These are phyloP conservation scores for Candida insectorum DNA, from an alignment of 805 yeast genomes.

Conservation along the genomic window DNA sequence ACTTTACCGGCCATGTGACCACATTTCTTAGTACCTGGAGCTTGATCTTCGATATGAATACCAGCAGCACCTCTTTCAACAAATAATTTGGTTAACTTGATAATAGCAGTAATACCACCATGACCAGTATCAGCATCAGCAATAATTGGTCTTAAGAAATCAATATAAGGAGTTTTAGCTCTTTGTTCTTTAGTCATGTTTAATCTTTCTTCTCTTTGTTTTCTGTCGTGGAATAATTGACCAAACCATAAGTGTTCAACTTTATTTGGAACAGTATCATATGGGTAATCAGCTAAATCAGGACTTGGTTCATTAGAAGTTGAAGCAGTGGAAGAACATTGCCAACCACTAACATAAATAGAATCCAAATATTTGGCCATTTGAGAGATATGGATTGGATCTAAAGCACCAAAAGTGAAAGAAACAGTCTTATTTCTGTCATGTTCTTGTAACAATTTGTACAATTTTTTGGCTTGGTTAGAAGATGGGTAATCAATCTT, in stretches of 20 bases:
- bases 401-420: constrained; percentile 92
- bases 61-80: constrained; percentile 99
- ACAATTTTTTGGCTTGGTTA: constrained; percentile 79
- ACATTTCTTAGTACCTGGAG: constrained; percentile 97
- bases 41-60: constrained; percentile 97
- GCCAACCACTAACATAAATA: constrained; percentile 97
- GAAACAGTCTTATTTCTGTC: constrained; percentile 70
- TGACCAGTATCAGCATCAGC: constrained; percentile 99
- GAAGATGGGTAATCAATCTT: constrained; percentile 75
- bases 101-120: constrained; percentile 96
- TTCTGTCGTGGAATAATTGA: constrained; percentile 94
- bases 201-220: constrained; percentile 84
- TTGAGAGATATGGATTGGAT: constrained; percentile 92
- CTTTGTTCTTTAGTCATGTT: constrained; percentile 61
- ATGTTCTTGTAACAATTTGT: constrained; percentile 65
- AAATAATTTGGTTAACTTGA: constrained; percentile 92
- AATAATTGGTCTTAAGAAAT: constrained; percentile 88
- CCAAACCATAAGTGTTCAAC: constrained; percentile 97
- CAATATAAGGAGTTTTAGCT: constrained; percentile 67
- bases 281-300: constrained; percentile 97
- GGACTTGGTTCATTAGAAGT: constrained; percentile 98
- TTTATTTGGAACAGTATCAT: constrained; percentile 98
- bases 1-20: constrained; percentile 99
- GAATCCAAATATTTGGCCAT: constrained; percentile 95
- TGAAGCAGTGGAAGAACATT: constrained; percentile 96